phyloP scores from a whole-genome alignment of 208 protist species.

The Phytomonas francai region DNA sequence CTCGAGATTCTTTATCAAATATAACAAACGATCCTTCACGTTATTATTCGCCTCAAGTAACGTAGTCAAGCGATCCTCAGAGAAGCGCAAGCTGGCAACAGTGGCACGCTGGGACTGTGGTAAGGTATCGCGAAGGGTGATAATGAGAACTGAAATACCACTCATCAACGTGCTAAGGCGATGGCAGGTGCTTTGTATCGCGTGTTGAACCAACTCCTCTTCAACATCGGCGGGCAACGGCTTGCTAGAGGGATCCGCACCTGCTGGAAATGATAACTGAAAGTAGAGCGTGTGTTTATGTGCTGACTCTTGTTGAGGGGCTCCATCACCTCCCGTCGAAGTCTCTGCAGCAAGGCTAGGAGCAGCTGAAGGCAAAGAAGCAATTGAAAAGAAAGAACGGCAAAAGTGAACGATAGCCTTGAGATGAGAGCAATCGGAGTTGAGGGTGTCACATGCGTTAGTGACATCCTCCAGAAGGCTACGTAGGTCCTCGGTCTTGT shows the following conservation, averaged over 20 bases:
- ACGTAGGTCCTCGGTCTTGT: conserved; percentile 35
- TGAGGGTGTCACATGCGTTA: conserved; percentile 28
- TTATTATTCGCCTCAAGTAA: conserved; percentile 39
- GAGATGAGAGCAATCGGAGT: conserved; percentile 29
- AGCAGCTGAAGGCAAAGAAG: background rate
- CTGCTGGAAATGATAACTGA: background rate
- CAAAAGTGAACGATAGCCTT: conserved; percentile 53
- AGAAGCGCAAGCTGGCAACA: conserved; percentile 39
- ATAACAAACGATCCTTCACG: conserved; percentile 30
- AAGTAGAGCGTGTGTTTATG: background rate
- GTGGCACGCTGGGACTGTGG: conserved; percentile 34
- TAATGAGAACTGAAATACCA: conserved; percentile 42
- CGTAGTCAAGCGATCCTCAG: conserved; percentile 37
- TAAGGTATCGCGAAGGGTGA: conserved; percentile 44
- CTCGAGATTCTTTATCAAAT: conserved; percentile 30
- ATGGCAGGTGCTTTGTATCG: conserved; percentile 13
- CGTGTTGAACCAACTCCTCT: conserved; percentile 9
- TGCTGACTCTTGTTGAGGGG: conserved; percentile 1
- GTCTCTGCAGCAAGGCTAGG: conserved; percentile 3
- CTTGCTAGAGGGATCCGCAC: background rate
- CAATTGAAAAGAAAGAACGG: conserved; percentile 31
- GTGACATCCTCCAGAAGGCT: conserved; percentile 25
- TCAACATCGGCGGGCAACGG: conserved; percentile 9
- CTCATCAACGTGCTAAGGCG: conserved; percentile 43
- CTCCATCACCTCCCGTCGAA: background rate